These are phyloP conservation scores for Penicillium crustosum DNA, from an alignment of 2,329 filamentous ascomycete species.

Conservation along the genomic window DNA sequence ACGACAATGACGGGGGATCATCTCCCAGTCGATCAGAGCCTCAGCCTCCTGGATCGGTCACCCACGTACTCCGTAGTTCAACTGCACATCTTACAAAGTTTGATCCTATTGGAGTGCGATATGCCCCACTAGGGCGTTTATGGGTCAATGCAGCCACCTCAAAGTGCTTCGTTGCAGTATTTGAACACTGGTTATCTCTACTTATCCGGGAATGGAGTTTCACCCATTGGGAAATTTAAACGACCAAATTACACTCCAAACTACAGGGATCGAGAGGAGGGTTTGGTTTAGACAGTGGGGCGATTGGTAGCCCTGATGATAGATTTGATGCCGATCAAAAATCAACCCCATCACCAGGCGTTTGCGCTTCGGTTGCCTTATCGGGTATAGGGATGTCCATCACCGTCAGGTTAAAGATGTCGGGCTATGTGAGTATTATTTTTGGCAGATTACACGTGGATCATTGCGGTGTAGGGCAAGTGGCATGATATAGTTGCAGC, in stretches of 20 bases:
- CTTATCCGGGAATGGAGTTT: neutral
- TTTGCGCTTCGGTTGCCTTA: neutral
- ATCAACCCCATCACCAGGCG: neutral
- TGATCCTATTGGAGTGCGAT: neutral
- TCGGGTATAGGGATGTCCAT: neutral
- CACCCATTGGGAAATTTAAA: neutral
- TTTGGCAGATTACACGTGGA: slow-evolving; percentile 5
- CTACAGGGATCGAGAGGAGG: neutral
- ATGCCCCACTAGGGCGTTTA: neutral
- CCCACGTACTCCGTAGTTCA: neutral
- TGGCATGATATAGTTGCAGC: neutral
- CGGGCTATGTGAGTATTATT: slow-evolving; percentile 5
- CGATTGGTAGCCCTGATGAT: neutral
- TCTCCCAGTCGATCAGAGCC: slow-evolving; percentile 8
- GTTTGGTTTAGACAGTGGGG: neutral
- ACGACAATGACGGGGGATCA: neutral
- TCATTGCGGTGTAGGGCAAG: neutral
- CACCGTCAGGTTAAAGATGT: neutral
- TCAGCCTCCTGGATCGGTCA: slow-evolving; percentile 5
- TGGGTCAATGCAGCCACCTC: neutral
- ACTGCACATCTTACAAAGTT: neutral
- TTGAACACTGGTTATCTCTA: neutral
- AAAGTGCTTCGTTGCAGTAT: neutral
- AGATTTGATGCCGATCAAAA: slow-evolving; percentile 4
- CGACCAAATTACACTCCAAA: neutral